phyloP scores from a whole-genome alignment of 2,329 filamentous ascomycete genomes.

The Arthrobotrys sphaeroides region DNA sequence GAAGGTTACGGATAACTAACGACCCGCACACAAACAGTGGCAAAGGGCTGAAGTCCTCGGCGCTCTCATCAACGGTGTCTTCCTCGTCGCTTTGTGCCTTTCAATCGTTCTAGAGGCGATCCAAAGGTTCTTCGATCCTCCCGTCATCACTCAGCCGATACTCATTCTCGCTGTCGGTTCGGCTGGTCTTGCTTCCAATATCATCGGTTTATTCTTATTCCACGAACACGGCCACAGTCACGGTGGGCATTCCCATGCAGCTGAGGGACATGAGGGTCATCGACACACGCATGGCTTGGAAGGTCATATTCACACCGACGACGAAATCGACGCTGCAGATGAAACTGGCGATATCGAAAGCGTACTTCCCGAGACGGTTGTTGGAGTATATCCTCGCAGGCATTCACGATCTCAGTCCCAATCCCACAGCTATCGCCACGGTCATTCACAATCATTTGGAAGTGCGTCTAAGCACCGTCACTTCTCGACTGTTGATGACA shows the following conservation, averaged over 20 bases:
- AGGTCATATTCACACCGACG: conserved; percentile 64
- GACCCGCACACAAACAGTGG: conserved; percentile 72
- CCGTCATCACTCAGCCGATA: conserved; percentile 82
- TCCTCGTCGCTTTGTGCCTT: conserved; percentile 93
- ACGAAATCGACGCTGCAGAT: conserved; percentile 65
- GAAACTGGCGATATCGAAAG: conserved; percentile 70
- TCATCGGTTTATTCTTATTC: conserved; percentile 87
- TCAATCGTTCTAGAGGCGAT: conserved; percentile 96
- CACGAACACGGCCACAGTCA: conserved; percentile 92
- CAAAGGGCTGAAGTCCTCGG: conserved; percentile 96
- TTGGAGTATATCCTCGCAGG: conserved; percentile 61
- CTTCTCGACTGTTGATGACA: conserved; percentile 66
- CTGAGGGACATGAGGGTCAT: conserved; percentile 59
- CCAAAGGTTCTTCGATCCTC: conserved; percentile 89
- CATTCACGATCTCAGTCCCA: conserved; percentile 58
- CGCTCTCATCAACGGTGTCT: conserved; percentile 96
- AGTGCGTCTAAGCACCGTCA: conserved; percentile 54
- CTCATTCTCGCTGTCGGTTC: conserved; percentile 90
- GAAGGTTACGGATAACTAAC: conserved; percentile 56
- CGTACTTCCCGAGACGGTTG: conserved; percentile 70
- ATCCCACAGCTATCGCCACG: conserved; percentile 60
- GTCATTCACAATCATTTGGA: conserved; percentile 63
- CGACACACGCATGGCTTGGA: conserved; percentile 65
- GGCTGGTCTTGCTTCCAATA: conserved; percentile 84
- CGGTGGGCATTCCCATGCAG: conserved; percentile 68